Percentiles rank a stretch among this genome's conserved stretches.
Evolutionary conservation across 352 stramenopile species (phyloP).

Genomic region (Globisporangium apiculatum): DNA sequence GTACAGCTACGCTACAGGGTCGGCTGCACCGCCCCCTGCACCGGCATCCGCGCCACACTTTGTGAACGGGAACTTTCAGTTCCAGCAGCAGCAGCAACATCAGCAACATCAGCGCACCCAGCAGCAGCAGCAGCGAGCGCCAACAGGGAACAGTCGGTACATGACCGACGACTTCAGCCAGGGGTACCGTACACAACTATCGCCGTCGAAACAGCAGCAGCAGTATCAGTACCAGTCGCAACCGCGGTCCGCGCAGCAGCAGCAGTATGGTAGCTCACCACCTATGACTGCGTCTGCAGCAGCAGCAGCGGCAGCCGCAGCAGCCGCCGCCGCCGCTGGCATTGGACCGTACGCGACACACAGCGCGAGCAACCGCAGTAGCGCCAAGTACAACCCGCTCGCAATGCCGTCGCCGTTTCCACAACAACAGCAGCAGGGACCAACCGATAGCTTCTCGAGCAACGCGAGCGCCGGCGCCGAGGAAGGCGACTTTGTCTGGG

Average conservation of each 20-base stretch:
- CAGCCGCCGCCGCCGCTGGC: slow-evolving; percentile 7
- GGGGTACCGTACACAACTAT: slow-evolving; percentile 7
- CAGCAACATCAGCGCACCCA: slow-evolving; percentile 6
- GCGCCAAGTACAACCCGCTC: slow-evolving; percentile 11
- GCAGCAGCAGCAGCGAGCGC: slow-evolving; percentile 6
- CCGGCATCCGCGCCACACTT: slow-evolving; percentile 11
- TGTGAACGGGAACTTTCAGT: slow-evolving; percentile 14
- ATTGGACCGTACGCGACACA: background rate
- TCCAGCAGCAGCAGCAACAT: slow-evolving; percentile 10
- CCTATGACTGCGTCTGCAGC: slow-evolving; percentile 4
- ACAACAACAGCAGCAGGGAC: background rate
- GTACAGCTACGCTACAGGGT: background rate
- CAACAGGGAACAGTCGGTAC: slow-evolving; percentile 6
- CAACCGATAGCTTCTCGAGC: slow-evolving; percentile 9
- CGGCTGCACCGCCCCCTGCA: background rate
- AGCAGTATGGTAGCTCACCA: background rate
- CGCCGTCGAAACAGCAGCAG: slow-evolving; percentile 10
- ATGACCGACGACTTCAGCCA: slow-evolving; percentile 4
- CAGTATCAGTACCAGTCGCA: slow-evolving; percentile 4
- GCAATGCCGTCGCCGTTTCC: slow-evolving; percentile 6
- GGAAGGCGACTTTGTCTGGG: slow-evolving; percentile 67
- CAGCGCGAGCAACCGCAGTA: slow-evolving; percentile 1
- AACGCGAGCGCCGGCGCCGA: slow-evolving; percentile 21
- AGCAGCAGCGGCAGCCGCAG: slow-evolving; percentile 7
- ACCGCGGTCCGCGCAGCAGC: slow-evolving; percentile 4